phyloP scores from a whole-genome alignment of 2,329 filamentous ascomycete genomes.

The Alternaria solani region DNA sequence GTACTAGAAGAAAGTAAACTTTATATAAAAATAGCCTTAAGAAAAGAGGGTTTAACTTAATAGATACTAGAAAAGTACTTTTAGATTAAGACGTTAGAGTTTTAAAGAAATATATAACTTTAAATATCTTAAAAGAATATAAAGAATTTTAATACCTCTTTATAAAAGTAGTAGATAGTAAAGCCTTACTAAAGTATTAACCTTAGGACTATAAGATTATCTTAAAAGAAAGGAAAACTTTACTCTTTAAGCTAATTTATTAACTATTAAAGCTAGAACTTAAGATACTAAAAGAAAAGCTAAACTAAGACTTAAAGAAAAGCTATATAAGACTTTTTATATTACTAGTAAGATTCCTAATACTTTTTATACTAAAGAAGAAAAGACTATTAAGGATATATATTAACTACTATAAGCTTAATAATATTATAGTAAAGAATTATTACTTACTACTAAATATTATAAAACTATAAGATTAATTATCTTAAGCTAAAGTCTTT shows the following conservation, averaged over 20 bases:
- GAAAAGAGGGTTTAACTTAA: not conserved
- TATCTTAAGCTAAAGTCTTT: slow-evolving; percentile 14
- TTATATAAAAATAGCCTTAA: not conserved
- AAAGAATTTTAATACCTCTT: slow-evolving; percentile 3
- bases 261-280: not conserved
- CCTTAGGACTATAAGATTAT: slow-evolving; percentile 3
- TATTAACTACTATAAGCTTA: too few relatives aligned
- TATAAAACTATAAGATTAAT: too few relatives aligned
- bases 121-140: not conserved
- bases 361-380: slow-evolving; percentile 11
- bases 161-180: not conserved
- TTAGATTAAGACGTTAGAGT: not conserved
- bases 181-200: slow-evolving; percentile 7
- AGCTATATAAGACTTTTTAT: not conserved
- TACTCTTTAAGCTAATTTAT: not conserved
- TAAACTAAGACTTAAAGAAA: not conserved
- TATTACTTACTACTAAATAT: too few relatives aligned
- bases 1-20: not conserved
- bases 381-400: slow-evolving; percentile 5
- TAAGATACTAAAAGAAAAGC: not conserved
- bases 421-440: too few relatives aligned
- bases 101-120: not conserved
- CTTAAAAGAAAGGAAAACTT: not conserved
- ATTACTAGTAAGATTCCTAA: slow-evolving; percentile 2
- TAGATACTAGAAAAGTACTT: not conserved